Conservation (phyloP, 768 basidiomycete genomes). For the Lactarius akahatsu region DNA sequence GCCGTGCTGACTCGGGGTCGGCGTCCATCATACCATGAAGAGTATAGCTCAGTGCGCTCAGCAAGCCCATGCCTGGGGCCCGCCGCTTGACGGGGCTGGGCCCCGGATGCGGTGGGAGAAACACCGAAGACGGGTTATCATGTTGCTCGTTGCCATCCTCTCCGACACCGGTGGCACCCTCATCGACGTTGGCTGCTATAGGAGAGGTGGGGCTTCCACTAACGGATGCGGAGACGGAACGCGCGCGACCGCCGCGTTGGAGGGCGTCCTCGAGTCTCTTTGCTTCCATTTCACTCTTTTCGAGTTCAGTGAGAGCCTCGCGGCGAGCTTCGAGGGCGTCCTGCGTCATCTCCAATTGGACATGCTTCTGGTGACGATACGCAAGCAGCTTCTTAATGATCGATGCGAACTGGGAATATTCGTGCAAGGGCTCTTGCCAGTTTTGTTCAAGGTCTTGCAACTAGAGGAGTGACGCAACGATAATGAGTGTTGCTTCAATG, state of each 20-base stretch:
- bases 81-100: constrained; percentile 63
- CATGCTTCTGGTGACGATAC: constrained; percentile 97
- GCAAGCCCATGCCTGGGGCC: constrained; percentile 77
- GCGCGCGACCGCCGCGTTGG: constrained; percentile 53
- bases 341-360: constrained; percentile 97
- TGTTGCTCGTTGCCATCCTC: constrained; percentile 36
- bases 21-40: constrained; percentile 98
- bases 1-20: constrained; percentile 92
- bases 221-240: constrained; percentile 28
- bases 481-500: neutral
- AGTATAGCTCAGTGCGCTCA: constrained; percentile 92
- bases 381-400: constrained; percentile 94
- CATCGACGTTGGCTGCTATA: neutral
- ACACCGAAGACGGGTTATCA: constrained; percentile 41
- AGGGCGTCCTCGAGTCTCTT: constrained; percentile 86
- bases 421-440: constrained; percentile 94
- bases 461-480: constrained; percentile 41
- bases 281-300: constrained; percentile 91
- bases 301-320: constrained; percentile 82
- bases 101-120: constrained; percentile 77
- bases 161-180: constrained; percentile 1
- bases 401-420: constrained; percentile 90
- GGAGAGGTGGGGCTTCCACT: constrained; percentile 1
- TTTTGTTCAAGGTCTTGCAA: constrained; percentile 92
- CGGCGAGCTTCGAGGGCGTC: constrained; percentile 83